These are phyloP conservation scores for Lepiota subincarnata DNA, from an alignment of 768 basidiomycete genomes.

Conservation along the genomic window DNA sequence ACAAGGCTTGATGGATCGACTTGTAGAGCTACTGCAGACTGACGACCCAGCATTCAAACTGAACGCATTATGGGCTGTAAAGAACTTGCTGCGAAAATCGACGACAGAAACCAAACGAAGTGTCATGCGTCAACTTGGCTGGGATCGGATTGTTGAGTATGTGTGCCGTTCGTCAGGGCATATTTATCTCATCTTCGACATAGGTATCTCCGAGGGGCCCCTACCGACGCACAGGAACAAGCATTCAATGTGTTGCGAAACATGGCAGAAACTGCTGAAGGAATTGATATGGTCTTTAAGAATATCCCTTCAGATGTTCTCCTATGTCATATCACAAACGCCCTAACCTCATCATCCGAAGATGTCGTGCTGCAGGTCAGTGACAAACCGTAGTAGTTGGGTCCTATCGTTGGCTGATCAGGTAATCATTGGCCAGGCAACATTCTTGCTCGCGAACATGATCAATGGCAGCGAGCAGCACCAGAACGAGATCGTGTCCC, in stretches of 20 bases:
- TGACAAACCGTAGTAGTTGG: not conserved
- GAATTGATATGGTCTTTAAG: slow-evolving; percentile 56
- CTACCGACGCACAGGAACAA: slow-evolving; percentile 63
- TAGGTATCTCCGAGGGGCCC: slow-evolving; percentile 54
- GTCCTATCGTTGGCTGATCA: not conserved
- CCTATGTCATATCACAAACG: slow-evolving; percentile 40
- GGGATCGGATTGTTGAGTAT: slow-evolving; percentile 56
- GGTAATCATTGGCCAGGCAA: slow-evolving; percentile 33
- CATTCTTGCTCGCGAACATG: slow-evolving; percentile 64
- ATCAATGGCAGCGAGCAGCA: slow-evolving; percentile 52
- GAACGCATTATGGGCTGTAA: slow-evolving; percentile 83
- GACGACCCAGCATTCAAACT: slow-evolving; percentile 55
- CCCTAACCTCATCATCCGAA: slow-evolving; percentile 48
- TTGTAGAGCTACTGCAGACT: slow-evolving; percentile 50
- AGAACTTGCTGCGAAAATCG: slow-evolving; percentile 74
- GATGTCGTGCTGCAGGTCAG: slow-evolving; percentile 51
- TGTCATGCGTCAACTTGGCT: slow-evolving; percentile 68
- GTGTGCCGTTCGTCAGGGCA: slow-evolving; percentile 17
- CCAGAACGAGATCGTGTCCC: slow-evolving; percentile 49
- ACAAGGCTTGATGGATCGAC: slow-evolving; percentile 59
- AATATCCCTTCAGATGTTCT: slow-evolving; percentile 35
- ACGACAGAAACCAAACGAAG: slow-evolving; percentile 53
- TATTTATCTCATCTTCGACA: not conserved
- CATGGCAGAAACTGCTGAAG: slow-evolving; percentile 59
- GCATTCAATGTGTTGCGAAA: slow-evolving; percentile 65